These are phyloP conservation scores for Flaveria linearis DNA, from an alignment of 129 eudicot species.

Conservation along the genomic window DNA sequence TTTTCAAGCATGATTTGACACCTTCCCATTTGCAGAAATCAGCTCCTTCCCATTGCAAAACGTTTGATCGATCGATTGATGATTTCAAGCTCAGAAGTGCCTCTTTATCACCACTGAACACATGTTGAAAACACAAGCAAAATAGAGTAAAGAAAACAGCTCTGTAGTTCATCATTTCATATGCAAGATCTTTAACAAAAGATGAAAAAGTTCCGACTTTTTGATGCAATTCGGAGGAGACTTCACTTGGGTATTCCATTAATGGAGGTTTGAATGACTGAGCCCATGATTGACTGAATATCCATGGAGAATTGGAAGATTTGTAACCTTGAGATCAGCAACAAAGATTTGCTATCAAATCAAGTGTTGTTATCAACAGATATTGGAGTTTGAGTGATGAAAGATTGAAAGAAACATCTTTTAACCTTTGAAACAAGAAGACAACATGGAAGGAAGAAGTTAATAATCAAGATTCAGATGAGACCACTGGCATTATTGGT, in stretches of 20 bases:
- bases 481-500: slow-evolving; percentile 11
- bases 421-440: background rate
- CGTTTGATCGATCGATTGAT: slow-evolving; percentile 53
- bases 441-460: background rate
- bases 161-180: background rate
- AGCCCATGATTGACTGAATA: too few relatives aligned
- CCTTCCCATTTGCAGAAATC: slow-evolving; percentile 72
- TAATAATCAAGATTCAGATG: background rate
- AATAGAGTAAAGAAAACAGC: slow-evolving; percentile 7
- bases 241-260: slow-evolving; percentile 7
- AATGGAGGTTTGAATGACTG: background rate
- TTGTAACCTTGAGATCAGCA: slow-evolving; percentile 11
- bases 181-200: background rate
- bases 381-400: slow-evolving; percentile 8
- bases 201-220: background rate
- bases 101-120: slow-evolving; percentile 42
- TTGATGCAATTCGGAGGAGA: background rate
- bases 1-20: slow-evolving; percentile 54
- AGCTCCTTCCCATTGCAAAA: slow-evolving; percentile 54
- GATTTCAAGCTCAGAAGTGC: slow-evolving; percentile 54
- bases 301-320: background rate
- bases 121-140: slow-evolving; percentile 4
- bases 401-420: slow-evolving; percentile 12
- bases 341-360: slow-evolving; percentile 16
- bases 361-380: background rate